Base-by-base conservation (phyloP, 2,329 filamentous ascomycete species). In the Hypomyces perniciosus region DNA sequence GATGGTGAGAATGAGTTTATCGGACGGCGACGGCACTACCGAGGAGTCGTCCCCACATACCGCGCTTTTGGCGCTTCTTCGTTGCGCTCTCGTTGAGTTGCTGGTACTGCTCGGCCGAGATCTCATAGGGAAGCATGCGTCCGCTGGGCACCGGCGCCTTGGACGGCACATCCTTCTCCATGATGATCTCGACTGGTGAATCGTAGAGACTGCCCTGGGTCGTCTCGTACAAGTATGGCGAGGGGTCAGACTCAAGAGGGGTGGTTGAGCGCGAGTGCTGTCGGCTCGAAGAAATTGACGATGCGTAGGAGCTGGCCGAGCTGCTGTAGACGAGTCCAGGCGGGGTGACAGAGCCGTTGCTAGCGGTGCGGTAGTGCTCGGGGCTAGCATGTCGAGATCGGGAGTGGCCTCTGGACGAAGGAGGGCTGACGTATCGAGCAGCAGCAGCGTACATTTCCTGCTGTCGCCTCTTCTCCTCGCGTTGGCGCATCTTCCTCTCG, bases 41-140 rank as follows among this genome's bases (percentile, higher is more conserved):
- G 53, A 81, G 77, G 53, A 81, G 71, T 39, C 78, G 75, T 33
- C 73, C 74, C 65, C 77, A 77, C 68, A 81, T 72, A 55, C 77
- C 75, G 37, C 75, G 71, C 46, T 72, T 70, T 52, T 71, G 71
- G 46, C 77, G 74, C 69, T 78, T 78, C 65, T 74, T 76, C 53
- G 61, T 62, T 42, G 67, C 64, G 38, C 66, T 70, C 44, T 78
- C 72, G 54, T 79, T 73, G 41, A 78, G 62, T 51, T 74, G 71
- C 54, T 72, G 71, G 53, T 80, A 71, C 53, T 80, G 74, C 28
- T 81, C 77, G 33, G 68, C 60, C 54, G 72, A 73, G 58, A 80
- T 78, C 66, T 81, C 78, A 64, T 80, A 81, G 5, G 78, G 76
- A 4, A 81, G 73, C 56, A 75, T 64, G 48, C 65, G 61, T 26